Evolutionary conservation across 306 rosid species (phyloP).

Genomic region (Vigna mungo): DNA sequence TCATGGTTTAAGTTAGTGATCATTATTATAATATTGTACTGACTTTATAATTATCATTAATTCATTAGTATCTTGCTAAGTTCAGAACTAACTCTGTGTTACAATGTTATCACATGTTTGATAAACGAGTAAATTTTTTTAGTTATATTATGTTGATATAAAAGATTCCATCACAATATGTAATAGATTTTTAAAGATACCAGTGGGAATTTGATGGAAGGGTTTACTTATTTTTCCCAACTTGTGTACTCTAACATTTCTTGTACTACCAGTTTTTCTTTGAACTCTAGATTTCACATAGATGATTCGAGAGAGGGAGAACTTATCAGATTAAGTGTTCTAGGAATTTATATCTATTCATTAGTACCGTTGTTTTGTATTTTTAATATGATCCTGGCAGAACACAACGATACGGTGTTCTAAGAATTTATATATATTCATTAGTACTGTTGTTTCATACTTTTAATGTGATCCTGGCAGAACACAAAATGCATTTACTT

Average conservation of each 20-base stretch:
- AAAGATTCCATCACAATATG: constrained; percentile 8
- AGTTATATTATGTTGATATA: background rate
- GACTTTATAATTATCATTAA: constrained; percentile 28
- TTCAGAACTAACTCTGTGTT: background rate
- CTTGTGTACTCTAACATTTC: background rate
- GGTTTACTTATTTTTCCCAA: background rate
- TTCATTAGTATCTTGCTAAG: constrained; percentile 14
- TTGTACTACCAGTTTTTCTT: constrained; percentile 12
- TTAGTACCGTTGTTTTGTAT: background rate
- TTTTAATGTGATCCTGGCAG: constrained; percentile 23
- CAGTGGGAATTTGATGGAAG: constrained; percentile 1
- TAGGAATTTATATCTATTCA: constrained; percentile 23
- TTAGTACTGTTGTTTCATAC: background rate
- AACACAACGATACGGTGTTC: background rate
- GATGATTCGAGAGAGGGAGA: constrained; percentile 17
- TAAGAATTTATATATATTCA: constrained; percentile 18
- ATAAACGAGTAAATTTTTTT: background rate
- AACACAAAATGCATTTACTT: constrained; percentile 8
- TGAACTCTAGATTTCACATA: background rate
- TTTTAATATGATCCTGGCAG: constrained; percentile 26
- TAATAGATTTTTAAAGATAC: constrained; percentile 17
- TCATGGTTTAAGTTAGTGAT: constrained; percentile 8
- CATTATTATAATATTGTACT: constrained; percentile 13
- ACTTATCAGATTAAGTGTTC: constrained; percentile 21
- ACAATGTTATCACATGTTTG: background rate